Evolutionary conservation across 2,329 filamentous ascomycete genomes (phyloP).

Genomic region (Diaporthe vexans): DNA sequence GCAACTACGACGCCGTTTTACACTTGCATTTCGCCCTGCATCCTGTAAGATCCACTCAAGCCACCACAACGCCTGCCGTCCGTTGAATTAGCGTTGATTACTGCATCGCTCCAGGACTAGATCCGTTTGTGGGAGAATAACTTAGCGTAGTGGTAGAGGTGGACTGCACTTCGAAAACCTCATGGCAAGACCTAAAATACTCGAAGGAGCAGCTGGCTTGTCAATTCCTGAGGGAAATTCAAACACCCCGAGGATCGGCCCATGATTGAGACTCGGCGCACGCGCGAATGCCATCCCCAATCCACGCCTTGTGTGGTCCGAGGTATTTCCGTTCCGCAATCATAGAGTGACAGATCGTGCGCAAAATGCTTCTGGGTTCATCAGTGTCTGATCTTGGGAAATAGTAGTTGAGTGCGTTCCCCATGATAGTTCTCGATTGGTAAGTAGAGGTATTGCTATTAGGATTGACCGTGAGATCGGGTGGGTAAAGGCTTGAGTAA

Average conservation of each 20-base stretch:
- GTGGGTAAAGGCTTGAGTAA: background rate
- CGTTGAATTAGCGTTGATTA: background rate
- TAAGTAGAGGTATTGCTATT: too few relatives aligned
- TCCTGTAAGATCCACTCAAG: too few relatives aligned
- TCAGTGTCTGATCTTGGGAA: constrained; percentile 50
- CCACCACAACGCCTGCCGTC: background rate
- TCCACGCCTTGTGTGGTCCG: constrained; percentile 51
- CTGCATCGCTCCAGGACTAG: background rate
- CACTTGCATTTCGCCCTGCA: constrained; percentile 40
- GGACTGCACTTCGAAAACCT: background rate
- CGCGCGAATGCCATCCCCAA: background rate
- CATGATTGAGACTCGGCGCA: background rate
- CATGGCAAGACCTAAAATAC: too few relatives aligned
- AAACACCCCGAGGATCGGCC: too few relatives aligned
- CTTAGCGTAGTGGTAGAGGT: background rate
- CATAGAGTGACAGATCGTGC: constrained; percentile 55
- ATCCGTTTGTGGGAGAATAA: background rate
- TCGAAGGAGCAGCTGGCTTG: too few relatives aligned
- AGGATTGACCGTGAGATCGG: background rate
- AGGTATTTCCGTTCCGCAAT: constrained; percentile 61
- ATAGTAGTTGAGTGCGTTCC: constrained; percentile 55
- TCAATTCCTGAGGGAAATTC: too few relatives aligned
- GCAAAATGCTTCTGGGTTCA: constrained; percentile 50
- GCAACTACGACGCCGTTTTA: constrained; percentile 54
- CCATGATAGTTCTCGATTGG: constrained; percentile 54